Evolutionary conservation across 805 yeast genomes (phyloP), one percentile per base, ranked within the genome.

Genomic region (Spathaspora gorwiae): DNA sequence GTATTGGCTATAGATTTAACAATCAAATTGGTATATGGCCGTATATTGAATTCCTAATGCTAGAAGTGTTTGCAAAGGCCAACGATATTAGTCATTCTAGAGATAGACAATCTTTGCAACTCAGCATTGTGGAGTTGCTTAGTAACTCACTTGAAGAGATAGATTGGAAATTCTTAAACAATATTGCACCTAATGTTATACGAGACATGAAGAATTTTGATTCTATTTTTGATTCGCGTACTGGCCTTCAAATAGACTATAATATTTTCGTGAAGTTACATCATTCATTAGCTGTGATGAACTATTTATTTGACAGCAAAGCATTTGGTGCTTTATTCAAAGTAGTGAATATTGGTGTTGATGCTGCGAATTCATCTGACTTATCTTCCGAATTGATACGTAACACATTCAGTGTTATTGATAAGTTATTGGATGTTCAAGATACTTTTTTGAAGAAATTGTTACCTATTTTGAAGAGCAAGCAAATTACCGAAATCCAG

Each of bases 31-130:
- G 96, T 2, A 63, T 89, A 6, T 80, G 90, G 79, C 89, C 94
- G 2, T 92, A 90, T 54, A 60, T 87, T 44, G 92, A 88, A 43
- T 89, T 79, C 54, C 59, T 90, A 11, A 56, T 86, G n/a, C 65
- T 75, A 10, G 86, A 84, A 37, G 79, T 90, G 0, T 79, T 90
- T 51, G 76, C 75, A 6, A 76, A 79, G 26, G 67, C 87, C 2
- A 43, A 65, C 2, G 62, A 70, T 7, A 60, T 78, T 5, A 58
- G 59, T 27, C 30, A 65, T 46, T 2, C 55, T 47, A 48, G 45
- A 0, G 75, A 75, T 12, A 70, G 64, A 41, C 47, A 62, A 8
- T 59, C 71, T 1, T 53, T 90, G 9, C 90, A 87, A 54, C 49
- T 62, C 2, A 70, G 76, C 1, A 70, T 87, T 26, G 56, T 89